phyloP scores from a whole-genome alignment of 192 early-diverging fungal species.

The Dispira parvispora region DNA sequence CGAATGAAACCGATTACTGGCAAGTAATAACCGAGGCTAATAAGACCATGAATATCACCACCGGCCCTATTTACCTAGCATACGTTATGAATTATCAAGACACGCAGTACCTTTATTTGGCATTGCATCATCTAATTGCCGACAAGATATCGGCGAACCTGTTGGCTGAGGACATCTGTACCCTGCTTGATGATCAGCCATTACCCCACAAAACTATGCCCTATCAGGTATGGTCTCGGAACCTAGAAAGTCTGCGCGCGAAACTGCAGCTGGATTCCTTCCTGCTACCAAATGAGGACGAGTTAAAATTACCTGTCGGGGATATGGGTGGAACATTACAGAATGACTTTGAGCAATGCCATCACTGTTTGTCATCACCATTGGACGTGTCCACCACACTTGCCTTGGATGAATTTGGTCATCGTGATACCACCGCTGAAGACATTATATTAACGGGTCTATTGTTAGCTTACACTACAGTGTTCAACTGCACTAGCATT shows the following conservation, averaged over 20 bases:
- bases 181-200: background rate
- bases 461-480: too few relatives aligned
- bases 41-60: background rate
- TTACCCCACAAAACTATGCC: background rate
- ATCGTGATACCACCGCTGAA: too few relatives aligned
- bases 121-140: background rate
- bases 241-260: background rate
- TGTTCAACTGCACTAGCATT: too few relatives aligned
- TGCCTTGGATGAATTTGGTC: too few relatives aligned
- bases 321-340: too few relatives aligned
- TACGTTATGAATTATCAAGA: background rate
- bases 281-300: background rate
- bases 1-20: background rate
- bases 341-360: too few relatives aligned
- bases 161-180: background rate
- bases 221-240: background rate
- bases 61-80: background rate
- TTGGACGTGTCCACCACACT: too few relatives aligned
- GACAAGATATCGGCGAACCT: background rate
- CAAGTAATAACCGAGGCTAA: background rate
- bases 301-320: too few relatives aligned
- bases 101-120: background rate
- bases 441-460: too few relatives aligned
- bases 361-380: too few relatives aligned
- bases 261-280: background rate